Evolutionary conservation across 768 basidiomycete species (phyloP).

Genomic region (Panaeolus papilionaceus): DNA sequence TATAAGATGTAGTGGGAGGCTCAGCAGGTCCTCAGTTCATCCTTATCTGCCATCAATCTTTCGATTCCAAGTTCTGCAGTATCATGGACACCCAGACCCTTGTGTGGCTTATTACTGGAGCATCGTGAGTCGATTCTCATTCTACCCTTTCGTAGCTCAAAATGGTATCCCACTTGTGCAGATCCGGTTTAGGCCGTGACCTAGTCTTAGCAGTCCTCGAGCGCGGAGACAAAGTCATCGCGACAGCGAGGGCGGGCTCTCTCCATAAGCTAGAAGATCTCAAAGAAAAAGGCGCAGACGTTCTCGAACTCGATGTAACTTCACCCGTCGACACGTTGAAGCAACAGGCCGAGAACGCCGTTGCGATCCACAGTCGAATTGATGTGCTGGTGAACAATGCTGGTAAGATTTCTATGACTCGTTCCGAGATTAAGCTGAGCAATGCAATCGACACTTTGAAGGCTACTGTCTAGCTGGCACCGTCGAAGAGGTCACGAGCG

Average conservation of each 20-base stretch:
- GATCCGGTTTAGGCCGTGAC: slow-evolving; percentile 46
- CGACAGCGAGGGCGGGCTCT: slow-evolving; percentile 45
- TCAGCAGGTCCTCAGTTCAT: no score
- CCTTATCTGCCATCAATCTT: no score
- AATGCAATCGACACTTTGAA: no score
- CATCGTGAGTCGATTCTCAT: slow-evolving; percentile 25
- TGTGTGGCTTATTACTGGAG: slow-evolving; percentile 38
- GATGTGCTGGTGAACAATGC: slow-evolving; percentile 57
- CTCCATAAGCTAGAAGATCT: slow-evolving; percentile 35
- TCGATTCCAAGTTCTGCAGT: no score
- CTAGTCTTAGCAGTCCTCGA: slow-evolving; percentile 46
- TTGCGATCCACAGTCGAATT: slow-evolving; percentile 45
- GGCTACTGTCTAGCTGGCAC: slow-evolving; percentile 41
- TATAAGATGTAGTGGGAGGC: no score
- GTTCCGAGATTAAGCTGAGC: no score
- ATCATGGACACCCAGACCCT: slow-evolving; percentile 21
- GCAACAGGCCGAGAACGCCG: slow-evolving; percentile 40
- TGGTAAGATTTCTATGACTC: slow-evolving; percentile 24
- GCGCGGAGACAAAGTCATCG: slow-evolving; percentile 55
- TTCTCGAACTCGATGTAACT: slow-evolving; percentile 44
- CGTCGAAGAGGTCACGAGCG: slow-evolving; percentile 44
- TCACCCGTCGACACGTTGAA: slow-evolving; percentile 39
- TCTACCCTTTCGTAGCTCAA: neutral
- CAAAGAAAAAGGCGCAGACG: slow-evolving; percentile 37
- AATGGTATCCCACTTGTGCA: slow-evolving; percentile 10